Base-by-base conservation (phyloP, 2,329 filamentous ascomycete species). In the Fusarium incarnatum region DNA sequence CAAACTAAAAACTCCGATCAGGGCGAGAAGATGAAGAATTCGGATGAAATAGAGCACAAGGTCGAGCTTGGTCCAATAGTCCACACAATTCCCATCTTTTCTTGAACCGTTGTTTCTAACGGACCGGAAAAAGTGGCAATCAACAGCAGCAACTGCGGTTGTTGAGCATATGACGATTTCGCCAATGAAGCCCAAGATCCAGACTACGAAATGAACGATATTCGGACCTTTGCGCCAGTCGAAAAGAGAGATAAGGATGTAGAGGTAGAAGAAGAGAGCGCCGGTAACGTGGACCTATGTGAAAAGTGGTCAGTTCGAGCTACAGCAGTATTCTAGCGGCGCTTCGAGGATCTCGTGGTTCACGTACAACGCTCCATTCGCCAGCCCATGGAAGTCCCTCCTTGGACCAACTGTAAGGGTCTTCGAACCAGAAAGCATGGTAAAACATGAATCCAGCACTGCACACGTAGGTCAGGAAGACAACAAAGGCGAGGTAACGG, bases 161-260 rank as follows among this genome's bases (percentile, higher is more conserved):
- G 89, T 87, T 49, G 86, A 85, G 64, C 96, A 85, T 40, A 98
- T 89, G 52, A 90, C 82, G 25, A 91, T 73, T 79, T 99, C 96
- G 67, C 94, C 86, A 27, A 88, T 79, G n/a, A 94, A 79, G 27
- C 91, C 91, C 45, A 94, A 81, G 44, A 86, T 78, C 96, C 96
- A 99, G 73, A 93, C 90, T 48, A 91, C 81, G 59, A 95, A 87
- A 80, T 98, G 94, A 56, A 93, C 90, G 48, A 90, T 83, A 52
- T 91, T 94, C 1, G 96, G 96, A 15, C 92, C 92, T 34, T 93
- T 90, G 67, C 88, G 89, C 77, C 92, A 92, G 79, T 98, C 94
- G 75, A 97, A 86, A 60, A 98, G 87, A 30, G 94, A 94, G 76
- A 98, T 91, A 71, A 97, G 86, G 71, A 97, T 87, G 72, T 97